Base-by-base conservation (phyloP, 805 yeast genomes). In the Lipomyces starkeyi region DNA sequence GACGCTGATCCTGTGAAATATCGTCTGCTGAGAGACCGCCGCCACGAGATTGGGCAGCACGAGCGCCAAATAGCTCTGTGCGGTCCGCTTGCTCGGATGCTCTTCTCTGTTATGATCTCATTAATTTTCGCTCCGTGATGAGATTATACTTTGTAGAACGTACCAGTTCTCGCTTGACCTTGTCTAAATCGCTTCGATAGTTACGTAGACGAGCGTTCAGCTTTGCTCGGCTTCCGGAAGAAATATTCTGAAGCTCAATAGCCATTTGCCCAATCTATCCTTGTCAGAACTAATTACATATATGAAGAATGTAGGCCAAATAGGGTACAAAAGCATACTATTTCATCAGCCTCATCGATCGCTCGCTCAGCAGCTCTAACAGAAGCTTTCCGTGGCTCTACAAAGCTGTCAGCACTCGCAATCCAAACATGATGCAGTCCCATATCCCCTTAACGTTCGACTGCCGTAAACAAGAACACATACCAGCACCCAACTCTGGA, bases 241-340 rank as follows among this genome's bases (percentile, higher is more conserved):
- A 91, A 43, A 92, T 83, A 74, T 88, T 89, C 76, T 89, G 93
- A 1, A 93, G 89, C 77, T 94, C 98, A 55, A 94, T 83, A 34
- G 87, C 87, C 88, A 95, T 88, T 73, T 94, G 97, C 72, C 93
- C 97, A 57, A 92, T 78, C 82, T 80, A 54, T 2, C 49, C 49
- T 43, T 43, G 49, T 43, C 37, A 64, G 56, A 29, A 29, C 32
- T 20, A 47, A n/a, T 11, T 20, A 11, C 55, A 13, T 11, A 0
- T 14, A 62, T 57, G 35, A 34, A 11, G 32, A 47, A 32, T 14
- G 6, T 9, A 22, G 17, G 34, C 17, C 7, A 7, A 22, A 22
- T 2, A 53, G 17, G 17, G n/a, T 11, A 32, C 29, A 37, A n/a
- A 9, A 22, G 75, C 83, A 64, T 73, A 81, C 81, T 54, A 91